Base-by-base conservation (phyloP, 2,329 filamentous ascomycete species). In the Penicillium sp. region DNA sequence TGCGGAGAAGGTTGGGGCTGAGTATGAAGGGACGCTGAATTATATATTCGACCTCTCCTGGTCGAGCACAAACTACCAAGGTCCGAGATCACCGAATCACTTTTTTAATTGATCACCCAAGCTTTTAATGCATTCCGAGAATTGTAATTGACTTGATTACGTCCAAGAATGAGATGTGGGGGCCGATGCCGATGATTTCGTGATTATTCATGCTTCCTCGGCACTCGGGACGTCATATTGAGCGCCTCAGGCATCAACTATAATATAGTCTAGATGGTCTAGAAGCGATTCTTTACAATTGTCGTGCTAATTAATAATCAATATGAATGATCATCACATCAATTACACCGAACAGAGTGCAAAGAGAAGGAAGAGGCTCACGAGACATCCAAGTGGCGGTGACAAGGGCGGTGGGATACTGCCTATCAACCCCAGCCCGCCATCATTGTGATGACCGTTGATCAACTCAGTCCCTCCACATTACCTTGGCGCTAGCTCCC, bases 201-300 rank as follows among this genome's bases (percentile, higher is more conserved):
- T 61, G 60, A 62, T 61, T 62, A 61, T 51, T 60, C 53, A 60
- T 44, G 14, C 38, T 56, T 28, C 57, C 59, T 56, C 60, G 57
- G 59, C 46, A 42, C 35, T 36, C 16, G 5, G 28, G 40, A 43
- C n/a, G 13, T 40, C 39, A 28, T 18, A 31, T 39, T 5, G 16
- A 35, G 11, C 9, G 7, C 13, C 33, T 18, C 13, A 7, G 33
- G 28, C 51, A 38, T 54, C 25, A 41, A 46, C 24, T 22, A 44
- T 1, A 14, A 8, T 13, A 20, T n/a, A 27, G 31, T n/a, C 13
- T 35, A n/a, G n/a, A 9, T 18, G 9, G 18, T 6, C 9, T 3
- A 13, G 10, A 2, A 9, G 10, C 27, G 2, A 28, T 27, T 27
- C 5, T 22, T 22, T 22, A 22, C 2, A 4, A 22, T 22, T 22